phyloP scores from a whole-genome alignment of 768 basidiomycete species.

The Baorangia bicolor region DNA sequence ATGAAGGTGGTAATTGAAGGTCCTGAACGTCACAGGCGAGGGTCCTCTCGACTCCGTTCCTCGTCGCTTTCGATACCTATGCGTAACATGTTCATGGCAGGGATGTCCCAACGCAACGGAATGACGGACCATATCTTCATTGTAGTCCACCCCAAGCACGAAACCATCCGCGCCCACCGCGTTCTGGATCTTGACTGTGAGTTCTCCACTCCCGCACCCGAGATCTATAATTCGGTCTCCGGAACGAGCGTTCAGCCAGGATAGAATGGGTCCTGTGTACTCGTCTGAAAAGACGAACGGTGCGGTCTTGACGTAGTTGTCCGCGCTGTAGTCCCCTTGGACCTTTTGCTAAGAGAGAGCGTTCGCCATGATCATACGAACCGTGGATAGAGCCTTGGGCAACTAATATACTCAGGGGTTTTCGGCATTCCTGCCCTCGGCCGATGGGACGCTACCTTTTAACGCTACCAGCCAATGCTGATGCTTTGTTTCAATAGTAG shows the following conservation, averaged over 20 bases:
- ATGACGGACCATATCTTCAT: slow-evolving; percentile 64
- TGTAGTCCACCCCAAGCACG: slow-evolving; percentile 70
- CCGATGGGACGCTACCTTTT: slow-evolving; percentile 7
- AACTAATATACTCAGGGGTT: slow-evolving; percentile 3
- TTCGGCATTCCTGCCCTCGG: slow-evolving; percentile 22
- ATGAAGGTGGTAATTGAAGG: slow-evolving; percentile 36
- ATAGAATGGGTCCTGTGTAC: slow-evolving; percentile 53
- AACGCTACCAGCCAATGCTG: background rate
- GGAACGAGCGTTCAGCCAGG: slow-evolving; percentile 56
- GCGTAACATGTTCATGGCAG: background rate
- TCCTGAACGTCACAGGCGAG: slow-evolving; percentile 57
- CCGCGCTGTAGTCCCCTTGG: slow-evolving; percentile 55
- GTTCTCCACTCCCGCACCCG: slow-evolving; percentile 82
- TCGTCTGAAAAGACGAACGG: slow-evolving; percentile 62
- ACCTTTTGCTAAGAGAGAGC: background rate
- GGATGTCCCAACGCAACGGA: background rate
- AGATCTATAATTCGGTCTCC: slow-evolving; percentile 75
- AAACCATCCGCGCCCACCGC: slow-evolving; percentile 51
- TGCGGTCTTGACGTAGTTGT: slow-evolving; percentile 60
- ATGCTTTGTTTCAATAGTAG: background rate
- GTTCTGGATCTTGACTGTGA: slow-evolving; percentile 57
- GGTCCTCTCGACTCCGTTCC: slow-evolving; percentile 44
- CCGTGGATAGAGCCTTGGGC: background rate
- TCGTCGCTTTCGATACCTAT: slow-evolving; percentile 54
- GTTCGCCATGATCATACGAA: slow-evolving; percentile 10